These are phyloP conservation scores for Buxus sempervirens DNA, from an alignment of 164 flowering plant genomes.

Conservation along the genomic window DNA sequence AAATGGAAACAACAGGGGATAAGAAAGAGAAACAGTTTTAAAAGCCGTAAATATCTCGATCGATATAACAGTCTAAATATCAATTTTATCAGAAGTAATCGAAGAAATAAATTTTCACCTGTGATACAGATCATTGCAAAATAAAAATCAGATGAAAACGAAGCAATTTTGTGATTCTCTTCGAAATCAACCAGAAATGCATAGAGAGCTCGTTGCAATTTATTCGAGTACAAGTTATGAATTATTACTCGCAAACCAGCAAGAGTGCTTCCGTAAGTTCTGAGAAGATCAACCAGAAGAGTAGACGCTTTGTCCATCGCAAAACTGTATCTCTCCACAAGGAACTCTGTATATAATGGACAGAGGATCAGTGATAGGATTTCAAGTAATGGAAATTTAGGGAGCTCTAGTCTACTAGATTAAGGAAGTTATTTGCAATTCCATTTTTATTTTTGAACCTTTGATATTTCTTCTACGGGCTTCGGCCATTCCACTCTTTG, in stretches of 20 bases:
- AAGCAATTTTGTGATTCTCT: too few relatives aligned
- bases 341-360: constrained; percentile 47
- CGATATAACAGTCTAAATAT: constrained; percentile 26
- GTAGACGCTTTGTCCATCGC: constrained; percentile 45
- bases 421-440: background rate
- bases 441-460: constrained; percentile 27
- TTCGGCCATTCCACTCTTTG: constrained; percentile 50
- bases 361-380: background rate
- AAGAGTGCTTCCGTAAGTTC: constrained; percentile 80
- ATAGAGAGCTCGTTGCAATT: background rate
- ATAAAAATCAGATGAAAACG: too few relatives aligned
- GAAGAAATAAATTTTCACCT: too few relatives aligned
- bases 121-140: too few relatives aligned
- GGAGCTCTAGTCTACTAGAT: background rate
- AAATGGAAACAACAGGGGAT: background rate
- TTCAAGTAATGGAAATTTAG: background rate
- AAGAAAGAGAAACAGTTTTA: background rate
- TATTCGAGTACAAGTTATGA: too few relatives aligned
- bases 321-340: constrained; percentile 67
- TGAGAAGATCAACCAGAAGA: constrained; percentile 70
- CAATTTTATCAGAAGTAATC: background rate
- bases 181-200: background rate
- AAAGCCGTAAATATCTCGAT: constrained; percentile 32
- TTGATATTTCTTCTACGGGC: constrained; percentile 64
- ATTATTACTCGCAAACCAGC: constrained; percentile 80